Evolutionary conservation across 495 filamentous ascomycete genomes (phyloP).

Genomic region (Xylaria acuta): DNA sequence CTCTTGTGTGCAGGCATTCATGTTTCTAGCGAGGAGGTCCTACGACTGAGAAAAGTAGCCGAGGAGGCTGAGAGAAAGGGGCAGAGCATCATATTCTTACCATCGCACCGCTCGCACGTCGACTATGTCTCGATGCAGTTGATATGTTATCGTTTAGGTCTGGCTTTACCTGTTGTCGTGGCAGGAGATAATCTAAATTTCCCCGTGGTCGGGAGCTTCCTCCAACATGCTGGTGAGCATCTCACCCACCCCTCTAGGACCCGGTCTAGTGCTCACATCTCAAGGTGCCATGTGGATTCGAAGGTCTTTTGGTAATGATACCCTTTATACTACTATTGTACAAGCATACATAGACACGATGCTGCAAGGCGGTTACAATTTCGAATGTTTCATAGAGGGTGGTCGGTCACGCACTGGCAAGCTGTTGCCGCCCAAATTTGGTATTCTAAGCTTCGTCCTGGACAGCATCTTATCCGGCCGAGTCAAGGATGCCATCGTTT

Average conservation of each 20-base stretch:
- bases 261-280: conserved; percentile 10
- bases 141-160: conserved; percentile 90
- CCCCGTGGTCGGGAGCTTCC: conserved; percentile 83
- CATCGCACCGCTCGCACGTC: conserved; percentile 92
- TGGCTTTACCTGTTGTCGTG: conserved; percentile 90
- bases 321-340: conserved; percentile 86
- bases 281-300: conserved; percentile 94
- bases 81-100: conserved; percentile 94
- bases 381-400: conserved; percentile 97
- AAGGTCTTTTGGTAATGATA: conserved; percentile 88
- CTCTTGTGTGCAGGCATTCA: conserved; percentile 64
- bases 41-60: conserved; percentile 80
- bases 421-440: conserved; percentile 90
- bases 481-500: conserved; percentile 88
- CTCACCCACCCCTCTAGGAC: not conserved
- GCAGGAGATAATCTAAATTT: conserved; percentile 97
- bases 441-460: conserved; percentile 91
- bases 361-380: conserved; percentile 87
- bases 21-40: conserved; percentile 90
- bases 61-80: conserved; percentile 82
- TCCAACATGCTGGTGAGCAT: conserved; percentile 82
- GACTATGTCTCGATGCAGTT: conserved; percentile 94
- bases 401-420: conserved; percentile 93
- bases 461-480: conserved; percentile 89
- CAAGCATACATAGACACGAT: conserved; percentile 95